Base-by-base conservation (phyloP, 192 early-diverging fungal genomes). In the Linnemannia schmuckeri region DNA sequence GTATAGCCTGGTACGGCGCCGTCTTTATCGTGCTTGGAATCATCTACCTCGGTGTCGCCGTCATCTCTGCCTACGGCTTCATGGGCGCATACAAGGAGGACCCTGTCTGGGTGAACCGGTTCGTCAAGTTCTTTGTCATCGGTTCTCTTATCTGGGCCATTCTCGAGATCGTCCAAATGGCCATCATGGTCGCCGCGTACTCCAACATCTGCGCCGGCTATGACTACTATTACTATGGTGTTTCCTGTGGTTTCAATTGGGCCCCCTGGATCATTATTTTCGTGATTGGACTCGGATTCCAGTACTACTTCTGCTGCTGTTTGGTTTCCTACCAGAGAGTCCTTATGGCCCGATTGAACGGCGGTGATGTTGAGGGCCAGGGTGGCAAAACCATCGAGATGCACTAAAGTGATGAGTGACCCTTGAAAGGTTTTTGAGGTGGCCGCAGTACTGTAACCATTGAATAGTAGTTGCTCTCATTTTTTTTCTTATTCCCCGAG, bases 261-360 rank as follows among this genome's bases (percentile, higher is more conserved):
- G 85, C 49, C 37, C 33, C 30, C 17, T 76, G 57, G 54, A 70
- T 81, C 41, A 30, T 81, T 15, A 38, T 69, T 17, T n/a, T 87
- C 46, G 17, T 87, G 40, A 24, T 87, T 42, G 61, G 57, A 6
- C 10, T 42, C n/a, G 40, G 4, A 13, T 68, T 87, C 79, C 85
- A 87, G 76, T 81, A 78, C 85, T 87, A 81, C 76, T 87, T 87
- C 76, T 74, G 72, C 76, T 66, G 72, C 72, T 78, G 75, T 72
- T 52, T 87, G 27, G 85, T 81, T 47, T 81, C 79, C 1, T 87
- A 87, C 79, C 85, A 87, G 85, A 75, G 85, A 38, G 47, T 75
- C 17, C 54, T 87, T 22, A 72, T 75, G 44, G 72, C 76, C 47
- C 24, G 37, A 3, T 10, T 72, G 35, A 70, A 68, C 40, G 78